Conservation (phyloP, 2,329 filamentous ascomycete species). For the Rhinocladiella mackenziei region DNA sequence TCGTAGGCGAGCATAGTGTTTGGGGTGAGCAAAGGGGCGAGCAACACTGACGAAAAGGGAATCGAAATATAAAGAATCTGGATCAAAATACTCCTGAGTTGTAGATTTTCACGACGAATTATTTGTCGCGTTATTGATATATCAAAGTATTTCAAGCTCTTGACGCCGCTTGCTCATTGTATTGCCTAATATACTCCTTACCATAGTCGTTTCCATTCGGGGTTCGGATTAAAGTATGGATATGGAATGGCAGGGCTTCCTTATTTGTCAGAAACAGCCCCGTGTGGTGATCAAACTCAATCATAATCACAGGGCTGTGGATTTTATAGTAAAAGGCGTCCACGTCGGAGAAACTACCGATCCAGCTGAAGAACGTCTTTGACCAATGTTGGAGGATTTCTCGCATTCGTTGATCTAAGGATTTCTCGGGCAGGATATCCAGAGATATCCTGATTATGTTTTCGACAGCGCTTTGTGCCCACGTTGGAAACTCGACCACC, state of each 20-base stretch:
- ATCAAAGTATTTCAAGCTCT: no score
- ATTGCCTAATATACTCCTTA: background rate
- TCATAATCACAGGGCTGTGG: constrained; percentile 3
- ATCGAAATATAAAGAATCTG: no score
- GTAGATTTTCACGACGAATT: no score
- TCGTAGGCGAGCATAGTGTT: no score
- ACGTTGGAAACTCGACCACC: no score
- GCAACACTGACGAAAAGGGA: no score
- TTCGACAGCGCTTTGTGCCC: no score
- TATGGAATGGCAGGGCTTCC: background rate
- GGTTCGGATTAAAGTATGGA: constrained; percentile 3
- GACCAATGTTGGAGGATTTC: constrained; percentile 53
- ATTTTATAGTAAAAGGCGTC: constrained; percentile 14
- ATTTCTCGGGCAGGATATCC: constrained; percentile 55
- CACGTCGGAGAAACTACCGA: constrained; percentile 1
- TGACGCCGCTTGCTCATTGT: no score
- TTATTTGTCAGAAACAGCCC: constrained; percentile 2
- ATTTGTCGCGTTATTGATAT: no score
- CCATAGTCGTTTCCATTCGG: constrained; percentile 6
- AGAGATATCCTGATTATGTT: no score
- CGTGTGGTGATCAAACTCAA: constrained; percentile 5
- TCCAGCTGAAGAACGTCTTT: constrained; percentile 75
- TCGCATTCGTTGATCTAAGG: constrained; percentile 53
- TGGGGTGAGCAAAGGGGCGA: no score
- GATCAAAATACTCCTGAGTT: no score